Evolutionary conservation across 2,329 filamentous ascomycete species (phyloP).

Genomic region (Metarhizium humberi): DNA sequence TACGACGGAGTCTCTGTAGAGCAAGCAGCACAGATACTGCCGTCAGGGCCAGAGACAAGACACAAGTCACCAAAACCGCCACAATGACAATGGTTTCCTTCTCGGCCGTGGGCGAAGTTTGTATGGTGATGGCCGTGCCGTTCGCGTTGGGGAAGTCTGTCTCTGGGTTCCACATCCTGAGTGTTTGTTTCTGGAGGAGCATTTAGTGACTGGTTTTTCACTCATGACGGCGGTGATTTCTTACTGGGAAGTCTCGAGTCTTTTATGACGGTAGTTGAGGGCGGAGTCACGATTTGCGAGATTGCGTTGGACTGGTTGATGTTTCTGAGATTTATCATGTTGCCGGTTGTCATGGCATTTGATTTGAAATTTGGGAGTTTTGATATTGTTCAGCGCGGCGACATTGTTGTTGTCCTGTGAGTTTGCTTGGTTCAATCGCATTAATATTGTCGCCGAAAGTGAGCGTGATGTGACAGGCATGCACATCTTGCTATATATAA

Average conservation of each 20-base stretch:
- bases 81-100: neutral
- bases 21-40: neutral
- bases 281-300: neutral
- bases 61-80: neutral
- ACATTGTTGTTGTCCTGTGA: neutral
- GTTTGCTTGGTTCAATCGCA: neutral
- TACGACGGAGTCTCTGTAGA: neutral
- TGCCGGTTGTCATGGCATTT: no score
- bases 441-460: neutral
- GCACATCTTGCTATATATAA: neutral
- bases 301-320: neutral
- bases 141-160: neutral
- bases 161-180: neutral
- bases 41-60: neutral
- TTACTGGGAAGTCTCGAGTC: neutral
- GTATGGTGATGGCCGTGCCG: neutral
- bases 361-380: neutral
- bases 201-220: neutral
- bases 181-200: neutral
- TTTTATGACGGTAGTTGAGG: neutral
- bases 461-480: neutral
- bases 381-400: neutral
- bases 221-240: neutral
- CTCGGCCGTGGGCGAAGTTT: neutral
- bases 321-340: neutral